Conservation (phyloP, 2,329 filamentous ascomycete genomes). For the Botrytis paeoniae region DNA sequence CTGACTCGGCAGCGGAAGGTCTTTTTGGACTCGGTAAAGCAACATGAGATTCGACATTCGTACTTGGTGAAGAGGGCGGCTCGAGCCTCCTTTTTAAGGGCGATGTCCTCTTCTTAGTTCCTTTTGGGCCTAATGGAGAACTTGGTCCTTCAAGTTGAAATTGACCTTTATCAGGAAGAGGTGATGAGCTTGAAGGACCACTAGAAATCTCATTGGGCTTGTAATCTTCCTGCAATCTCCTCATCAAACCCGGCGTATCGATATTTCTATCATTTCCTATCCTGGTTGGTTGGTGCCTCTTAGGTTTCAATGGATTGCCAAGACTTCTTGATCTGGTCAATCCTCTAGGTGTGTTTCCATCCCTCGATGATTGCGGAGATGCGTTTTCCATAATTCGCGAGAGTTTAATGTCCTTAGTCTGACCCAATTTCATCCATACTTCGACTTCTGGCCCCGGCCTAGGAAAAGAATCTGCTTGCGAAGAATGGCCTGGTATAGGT, state of each 20-base stretch:
- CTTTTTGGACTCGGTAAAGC: neutral
- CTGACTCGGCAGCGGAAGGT: conserved; percentile 8
- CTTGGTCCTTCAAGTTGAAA: conserved; percentile 9
- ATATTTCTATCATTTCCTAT: conserved; percentile 39
- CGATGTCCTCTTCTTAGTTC: conserved; percentile 2
- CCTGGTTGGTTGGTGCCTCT: conserved; percentile 70
- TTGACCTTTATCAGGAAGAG: conserved; percentile 1
- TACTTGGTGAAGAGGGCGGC: neutral
- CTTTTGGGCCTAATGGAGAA: conserved; percentile 6
- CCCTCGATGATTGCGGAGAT: conserved; percentile 59
- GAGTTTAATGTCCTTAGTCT: conserved; percentile 45
- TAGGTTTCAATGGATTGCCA: conserved; percentile 33
- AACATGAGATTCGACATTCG: neutral
- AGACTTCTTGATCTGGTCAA: conserved; percentile 17
- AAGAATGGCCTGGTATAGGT: conserved; percentile 49
- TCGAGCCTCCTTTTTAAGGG: conserved; percentile 6
- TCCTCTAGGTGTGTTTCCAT: conserved; percentile 31
- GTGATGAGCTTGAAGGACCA: conserved; percentile 43
- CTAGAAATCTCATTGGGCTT: conserved; percentile 33
- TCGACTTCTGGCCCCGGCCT: conserved; percentile 71
- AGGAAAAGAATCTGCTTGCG: conserved; percentile 44
- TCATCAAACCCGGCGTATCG: conserved; percentile 54
- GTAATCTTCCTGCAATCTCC: conserved; percentile 57
- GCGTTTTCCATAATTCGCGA: conserved; percentile 68
- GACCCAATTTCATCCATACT: conserved; percentile 72